phyloP scores from a whole-genome alignment of 768 basidiomycete genomes.

The Postia placenta region DNA sequence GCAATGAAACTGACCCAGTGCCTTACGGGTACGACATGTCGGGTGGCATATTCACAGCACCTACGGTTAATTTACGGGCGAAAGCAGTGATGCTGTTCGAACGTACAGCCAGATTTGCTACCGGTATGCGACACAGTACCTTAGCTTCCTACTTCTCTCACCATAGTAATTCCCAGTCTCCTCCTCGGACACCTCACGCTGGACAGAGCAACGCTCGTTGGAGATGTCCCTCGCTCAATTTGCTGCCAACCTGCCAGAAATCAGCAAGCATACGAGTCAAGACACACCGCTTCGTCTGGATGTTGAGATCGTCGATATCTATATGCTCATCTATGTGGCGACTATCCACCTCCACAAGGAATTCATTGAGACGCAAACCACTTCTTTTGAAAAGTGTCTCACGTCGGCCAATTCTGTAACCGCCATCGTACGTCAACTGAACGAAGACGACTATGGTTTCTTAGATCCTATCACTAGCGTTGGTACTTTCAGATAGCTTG shows the following conservation, averaged over 20 bases:
- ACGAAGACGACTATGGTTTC: constrained; percentile 44
- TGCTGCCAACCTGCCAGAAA: constrained; percentile 32
- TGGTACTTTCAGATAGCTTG: constrained; percentile 18
- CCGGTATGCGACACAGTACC: constrained; percentile 28
- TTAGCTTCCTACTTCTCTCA: neutral
- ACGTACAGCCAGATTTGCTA: constrained; percentile 39
- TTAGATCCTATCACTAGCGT: constrained; percentile 51
- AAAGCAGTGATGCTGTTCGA: constrained; percentile 51
- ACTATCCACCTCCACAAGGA: constrained; percentile 46
- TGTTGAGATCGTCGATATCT: constrained; percentile 39
- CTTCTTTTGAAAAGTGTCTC: constrained; percentile 32
- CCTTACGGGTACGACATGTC: too few relatives aligned
- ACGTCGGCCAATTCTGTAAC: constrained; percentile 39
- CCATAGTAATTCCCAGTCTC: too few relatives aligned
- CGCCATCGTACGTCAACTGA: constrained; percentile 39
- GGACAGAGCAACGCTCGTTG: constrained; percentile 36
- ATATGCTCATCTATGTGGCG: constrained; percentile 44
- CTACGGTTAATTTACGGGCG: constrained; percentile 33
- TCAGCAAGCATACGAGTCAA: constrained; percentile 25
- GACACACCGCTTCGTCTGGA: constrained; percentile 27
- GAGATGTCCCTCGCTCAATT: constrained; percentile 43
- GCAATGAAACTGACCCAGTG: too few relatives aligned
- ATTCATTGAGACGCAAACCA: constrained; percentile 24
- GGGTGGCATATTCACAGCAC: neutral
- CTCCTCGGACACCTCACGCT: too few relatives aligned